A percentile compares a stretch with the other conserved stretches of the same genome.
Conservation (phyloP, 139 green algal genomes). For the Chlorella sp. region DNA sequence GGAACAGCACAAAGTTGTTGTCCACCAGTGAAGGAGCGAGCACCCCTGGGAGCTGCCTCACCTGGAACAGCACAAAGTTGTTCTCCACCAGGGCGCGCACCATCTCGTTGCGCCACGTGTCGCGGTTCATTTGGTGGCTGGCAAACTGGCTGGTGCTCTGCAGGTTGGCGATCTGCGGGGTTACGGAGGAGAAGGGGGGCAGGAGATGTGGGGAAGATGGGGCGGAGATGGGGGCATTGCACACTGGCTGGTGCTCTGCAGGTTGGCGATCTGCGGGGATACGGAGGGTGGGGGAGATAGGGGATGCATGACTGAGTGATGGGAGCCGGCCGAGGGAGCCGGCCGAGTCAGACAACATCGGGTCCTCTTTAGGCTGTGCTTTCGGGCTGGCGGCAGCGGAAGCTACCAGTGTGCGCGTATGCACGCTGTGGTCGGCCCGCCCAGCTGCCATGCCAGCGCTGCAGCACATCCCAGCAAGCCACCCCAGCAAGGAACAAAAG, state of each 20-base stretch:
- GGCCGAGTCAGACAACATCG: no score
- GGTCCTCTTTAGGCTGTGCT: no score
- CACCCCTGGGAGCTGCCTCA: neutral
- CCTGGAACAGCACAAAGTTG: conserved; percentile 88
- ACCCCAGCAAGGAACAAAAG: no score
- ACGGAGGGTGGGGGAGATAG: neutral
- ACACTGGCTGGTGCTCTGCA: neutral
- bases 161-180: conserved; percentile 89
- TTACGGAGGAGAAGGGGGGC: no score
- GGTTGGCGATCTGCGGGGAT: neutral
- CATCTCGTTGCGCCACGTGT: conserved; percentile 81
- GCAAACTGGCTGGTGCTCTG: conserved; percentile 85
- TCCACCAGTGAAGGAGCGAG: neutral
- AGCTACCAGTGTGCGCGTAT: no score
- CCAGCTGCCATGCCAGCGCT: no score
- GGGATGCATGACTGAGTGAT: no score
- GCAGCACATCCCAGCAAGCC: neutral
- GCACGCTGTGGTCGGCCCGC: no score
- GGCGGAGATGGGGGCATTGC: neutral
- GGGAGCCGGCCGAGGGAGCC: no score
- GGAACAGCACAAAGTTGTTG: conserved; percentile 59
- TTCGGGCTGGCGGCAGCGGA: no score
- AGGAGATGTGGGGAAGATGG: no score
- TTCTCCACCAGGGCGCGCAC: conserved; percentile 72
- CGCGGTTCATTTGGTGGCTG: conserved; percentile 83